These are phyloP conservation scores for Bryum argenteum DNA, from an alignment of 225 moss, liverwort and hornwort genomes.

Conservation along the genomic window DNA sequence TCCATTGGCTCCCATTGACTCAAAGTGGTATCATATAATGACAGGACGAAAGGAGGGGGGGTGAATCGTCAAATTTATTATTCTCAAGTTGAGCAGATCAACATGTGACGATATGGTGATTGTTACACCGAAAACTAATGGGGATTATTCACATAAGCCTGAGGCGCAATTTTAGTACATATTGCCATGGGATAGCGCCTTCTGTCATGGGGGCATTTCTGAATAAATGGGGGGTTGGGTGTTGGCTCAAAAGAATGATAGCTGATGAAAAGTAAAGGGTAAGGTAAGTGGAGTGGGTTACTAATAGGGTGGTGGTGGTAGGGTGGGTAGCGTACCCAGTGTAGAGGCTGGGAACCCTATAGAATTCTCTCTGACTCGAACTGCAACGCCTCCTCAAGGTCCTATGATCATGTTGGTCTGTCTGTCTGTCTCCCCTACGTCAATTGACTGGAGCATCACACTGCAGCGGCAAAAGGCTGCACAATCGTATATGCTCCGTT, in stretches of 20 bases:
- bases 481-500: slow-evolving; percentile 21
- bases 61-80: slow-evolving; percentile 59
- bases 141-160: slow-evolving; percentile 65
- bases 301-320: slow-evolving; percentile 38
- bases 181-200: slow-evolving; percentile 54
- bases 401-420: slow-evolving; percentile 18
- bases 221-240: slow-evolving; percentile 42
- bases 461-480: slow-evolving; percentile 33
- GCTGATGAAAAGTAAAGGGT: slow-evolving; percentile 25
- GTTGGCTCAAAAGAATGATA: slow-evolving; percentile 68
- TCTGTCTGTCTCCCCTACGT: slow-evolving; percentile 29
- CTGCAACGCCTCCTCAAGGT: slow-evolving; percentile 45
- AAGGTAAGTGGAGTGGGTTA: not conserved
- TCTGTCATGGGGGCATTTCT: slow-evolving; percentile 51
- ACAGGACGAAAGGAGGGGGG: not conserved
- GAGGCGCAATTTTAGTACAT: slow-evolving; percentile 54
- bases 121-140: slow-evolving; percentile 56
- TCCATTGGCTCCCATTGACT: slow-evolving; percentile 7
- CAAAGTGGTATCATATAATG: not conserved
- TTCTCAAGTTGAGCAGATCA: slow-evolving; percentile 51
- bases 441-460: slow-evolving; percentile 31
- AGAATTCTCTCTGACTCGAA: slow-evolving; percentile 19
- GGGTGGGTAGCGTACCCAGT: slow-evolving; percentile 34
- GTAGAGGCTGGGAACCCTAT: slow-evolving; percentile 29
- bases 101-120: slow-evolving; percentile 33